These are phyloP conservation scores for Colletotrichum cuscutae DNA, from an alignment of 2,329 filamentous ascomycete genomes.

Conservation along the genomic window DNA sequence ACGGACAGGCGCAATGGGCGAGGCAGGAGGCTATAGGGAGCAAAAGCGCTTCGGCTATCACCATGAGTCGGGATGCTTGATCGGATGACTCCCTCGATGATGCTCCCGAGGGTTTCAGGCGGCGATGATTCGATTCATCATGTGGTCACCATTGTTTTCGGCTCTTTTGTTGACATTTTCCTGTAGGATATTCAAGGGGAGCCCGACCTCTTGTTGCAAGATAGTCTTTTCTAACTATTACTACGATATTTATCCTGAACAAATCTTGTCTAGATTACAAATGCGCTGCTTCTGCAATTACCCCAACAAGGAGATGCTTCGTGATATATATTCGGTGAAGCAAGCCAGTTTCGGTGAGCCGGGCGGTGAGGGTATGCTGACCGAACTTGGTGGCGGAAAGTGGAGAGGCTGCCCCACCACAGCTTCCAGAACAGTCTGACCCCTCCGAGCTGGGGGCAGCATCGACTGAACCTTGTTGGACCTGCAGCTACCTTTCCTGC, in stretches of 20 bases:
- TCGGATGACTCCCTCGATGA: not conserved
- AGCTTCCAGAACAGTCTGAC: constrained; percentile 45
- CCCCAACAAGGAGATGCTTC: not conserved
- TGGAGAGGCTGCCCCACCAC: constrained; percentile 38
- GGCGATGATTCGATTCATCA: not conserved
- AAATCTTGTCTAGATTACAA: not conserved
- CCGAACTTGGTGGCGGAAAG: constrained; percentile 6
- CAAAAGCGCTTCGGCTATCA: not conserved
- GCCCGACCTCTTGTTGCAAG: too few relatives aligned
- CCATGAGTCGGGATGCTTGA: not conserved
- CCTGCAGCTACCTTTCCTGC: not conserved
- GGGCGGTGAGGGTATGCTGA: not conserved
- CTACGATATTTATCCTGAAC: not conserved
- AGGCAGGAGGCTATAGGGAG: not conserved
- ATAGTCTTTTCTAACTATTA: too few relatives aligned
- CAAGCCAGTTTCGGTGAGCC: not conserved
- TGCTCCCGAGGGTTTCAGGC: not conserved
- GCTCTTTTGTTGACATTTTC: not conserved
- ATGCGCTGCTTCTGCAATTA: not conserved
- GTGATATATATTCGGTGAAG: not conserved
- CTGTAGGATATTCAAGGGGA: too few relatives aligned
- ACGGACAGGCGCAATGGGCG: too few relatives aligned
- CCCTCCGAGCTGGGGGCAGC: not conserved
- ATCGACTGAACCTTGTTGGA: not conserved
- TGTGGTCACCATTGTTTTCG: not conserved